Evolutionary conservation across 305 asterid species (phyloP), one percentile per base, ranked within the genome.

Genomic region (Fraxinus dipetala): DNA sequence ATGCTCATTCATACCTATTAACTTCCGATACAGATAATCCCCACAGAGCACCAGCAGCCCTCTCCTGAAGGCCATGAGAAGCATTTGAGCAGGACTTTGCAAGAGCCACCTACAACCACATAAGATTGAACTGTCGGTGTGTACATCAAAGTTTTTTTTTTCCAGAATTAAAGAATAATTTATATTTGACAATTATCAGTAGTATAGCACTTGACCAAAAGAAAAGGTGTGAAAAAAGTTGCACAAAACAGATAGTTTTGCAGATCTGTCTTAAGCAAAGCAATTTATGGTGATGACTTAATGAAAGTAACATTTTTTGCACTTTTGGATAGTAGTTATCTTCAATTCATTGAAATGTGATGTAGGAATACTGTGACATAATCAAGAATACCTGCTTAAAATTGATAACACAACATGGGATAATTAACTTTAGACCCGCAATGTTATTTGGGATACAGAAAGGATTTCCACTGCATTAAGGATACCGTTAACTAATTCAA

Each of bases 31-130:
- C 98, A 14, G 99, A 96, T 87, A 96, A 86, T 76, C 98, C 99
- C 99, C 99, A 96, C 30, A 96, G 92, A 78, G 99, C 99, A 90
- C 99, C 99, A 30, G 98, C 99, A 82, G 98, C 99, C 87, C 99
- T 92, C 92, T 96, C 98, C 83, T 94, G 99, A 87, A 96, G 97
- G 82, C 97, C 90, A 32, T 91, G 94, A 82, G 98, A 88, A 35
- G 99, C 91, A 90, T 89, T 90, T 59, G 93, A 73, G 82, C 99
- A 92, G 18, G 97, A 92, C 80, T 84, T 88, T 28, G 98, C 98
- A 76, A 94, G 95, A 82, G 93, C 90, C 86, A 94, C 98, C 98
- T 93, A 83, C 69, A 59, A 83, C 70, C 70, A 84, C 40, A 85
- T 16, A 77, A 79, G 67, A 30, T 80, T 45, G 5, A 76, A 79